Conservation (phyloP, 2,329 filamentous ascomycete genomes). For the Truncatella angustata region DNA sequence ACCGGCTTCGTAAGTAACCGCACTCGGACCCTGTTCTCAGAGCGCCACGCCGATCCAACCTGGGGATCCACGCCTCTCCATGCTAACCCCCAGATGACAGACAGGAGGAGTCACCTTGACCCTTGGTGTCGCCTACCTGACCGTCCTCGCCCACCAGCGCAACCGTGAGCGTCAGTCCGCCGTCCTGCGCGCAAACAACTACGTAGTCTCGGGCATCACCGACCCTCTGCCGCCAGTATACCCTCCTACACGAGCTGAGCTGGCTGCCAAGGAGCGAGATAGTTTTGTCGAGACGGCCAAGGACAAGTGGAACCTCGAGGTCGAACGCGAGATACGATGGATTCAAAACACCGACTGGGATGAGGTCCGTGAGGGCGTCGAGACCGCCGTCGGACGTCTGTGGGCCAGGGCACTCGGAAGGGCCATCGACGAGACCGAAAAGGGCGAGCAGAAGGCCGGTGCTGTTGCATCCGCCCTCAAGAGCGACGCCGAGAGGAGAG, state of each 20-base stretch:
- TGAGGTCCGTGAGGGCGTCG: slow-evolving; percentile 57
- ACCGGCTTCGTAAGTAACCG: slow-evolving; percentile 69
- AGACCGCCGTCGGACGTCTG: slow-evolving; percentile 45
- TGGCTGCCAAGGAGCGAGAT: slow-evolving; percentile 49
- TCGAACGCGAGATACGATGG: slow-evolving; percentile 65
- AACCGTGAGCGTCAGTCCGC: slow-evolving; percentile 61
- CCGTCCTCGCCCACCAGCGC: slow-evolving; percentile 66
- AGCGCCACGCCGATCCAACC: too few species aligned
- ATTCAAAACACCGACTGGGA: slow-evolving; percentile 66
- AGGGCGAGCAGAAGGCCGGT: slow-evolving; percentile 29
- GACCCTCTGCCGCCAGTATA: slow-evolving; percentile 44
- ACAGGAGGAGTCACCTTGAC: slow-evolving; percentile 75
- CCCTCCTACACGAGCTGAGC: slow-evolving; percentile 49
- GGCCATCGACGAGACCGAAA: slow-evolving; percentile 25
- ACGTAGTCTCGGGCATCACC: slow-evolving; percentile 51
- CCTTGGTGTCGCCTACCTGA: slow-evolving; percentile 70
- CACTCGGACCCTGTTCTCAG: too few species aligned
- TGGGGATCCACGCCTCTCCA: too few species aligned
- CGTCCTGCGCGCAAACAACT: slow-evolving; percentile 55
- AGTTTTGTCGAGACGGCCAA: slow-evolving; percentile 67
- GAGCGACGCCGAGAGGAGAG: not conserved
- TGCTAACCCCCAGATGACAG: slow-evolving; percentile 36
- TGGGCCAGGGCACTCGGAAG: slow-evolving; percentile 40
- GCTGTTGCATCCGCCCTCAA: slow-evolving; percentile 13
- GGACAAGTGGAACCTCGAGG: slow-evolving; percentile 74